These are phyloP conservation scores for Boechera stricta DNA, from an alignment of 345 rosid genomes.

Conservation along the genomic window DNA sequence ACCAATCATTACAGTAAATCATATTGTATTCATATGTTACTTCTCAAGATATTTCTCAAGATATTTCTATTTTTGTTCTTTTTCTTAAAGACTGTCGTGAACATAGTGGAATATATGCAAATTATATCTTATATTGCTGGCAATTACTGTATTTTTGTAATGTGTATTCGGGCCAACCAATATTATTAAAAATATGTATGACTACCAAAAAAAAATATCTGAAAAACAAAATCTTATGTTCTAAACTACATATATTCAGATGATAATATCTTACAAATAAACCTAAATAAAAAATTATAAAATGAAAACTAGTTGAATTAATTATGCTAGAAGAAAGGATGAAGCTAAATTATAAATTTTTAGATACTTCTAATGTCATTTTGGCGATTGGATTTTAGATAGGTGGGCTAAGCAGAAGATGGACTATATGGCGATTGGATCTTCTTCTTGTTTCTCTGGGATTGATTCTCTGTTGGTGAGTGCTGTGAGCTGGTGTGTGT, in stretches of 20 bases:
- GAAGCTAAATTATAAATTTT: not conserved
- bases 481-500: no score
- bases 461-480: not conserved
- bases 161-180: slow-evolving; percentile 15
- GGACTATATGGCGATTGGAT: no score
- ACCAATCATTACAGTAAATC: slow-evolving; percentile 34
- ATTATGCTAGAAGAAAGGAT: not conserved
- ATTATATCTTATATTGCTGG: not conserved
- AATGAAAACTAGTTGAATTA: not conserved
- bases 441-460: no score
- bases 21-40: not conserved
- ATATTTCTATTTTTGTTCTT: slow-evolving; percentile 21
- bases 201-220: not conserved
- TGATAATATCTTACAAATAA: not conserved
- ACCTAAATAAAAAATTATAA: not conserved
- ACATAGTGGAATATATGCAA: not conserved
- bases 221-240: not conserved
- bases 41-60: slow-evolving; percentile 35
- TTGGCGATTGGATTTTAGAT: no score
- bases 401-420: no score
- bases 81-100: not conserved
- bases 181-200: not conserved
- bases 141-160: not conserved
- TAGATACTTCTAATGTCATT: no score
- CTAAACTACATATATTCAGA: not conserved